phyloP scores from a whole-genome alignment of 306 rosid genomes.

The Cicer arietinum region DNA sequence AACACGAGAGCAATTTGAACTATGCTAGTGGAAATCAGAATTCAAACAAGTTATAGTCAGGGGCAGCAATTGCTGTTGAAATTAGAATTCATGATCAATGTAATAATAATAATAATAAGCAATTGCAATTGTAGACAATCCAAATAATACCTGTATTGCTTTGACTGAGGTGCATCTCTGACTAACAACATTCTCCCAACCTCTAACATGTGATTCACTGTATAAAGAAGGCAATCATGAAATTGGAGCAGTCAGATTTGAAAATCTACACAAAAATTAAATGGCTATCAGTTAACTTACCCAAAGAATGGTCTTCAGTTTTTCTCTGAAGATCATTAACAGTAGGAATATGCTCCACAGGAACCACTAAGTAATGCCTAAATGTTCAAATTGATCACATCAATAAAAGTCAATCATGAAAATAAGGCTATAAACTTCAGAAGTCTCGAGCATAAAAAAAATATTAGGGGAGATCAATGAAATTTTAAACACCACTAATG shows the following conservation, averaged over 20 bases:
- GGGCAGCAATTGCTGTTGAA: slow-evolving; percentile 14
- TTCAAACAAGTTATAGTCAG: background rate
- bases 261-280: background rate
- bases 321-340: slow-evolving; percentile 64
- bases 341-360: slow-evolving; percentile 68
- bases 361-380: slow-evolving; percentile 87
- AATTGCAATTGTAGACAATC: background rate
- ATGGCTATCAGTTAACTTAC: slow-evolving; percentile 50
- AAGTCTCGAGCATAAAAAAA: too few relatives aligned
- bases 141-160: slow-evolving; percentile 56
- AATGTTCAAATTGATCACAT: slow-evolving; percentile 26
- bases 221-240: slow-evolving; percentile 31
- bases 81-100: slow-evolving; percentile 16
- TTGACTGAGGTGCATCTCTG: slow-evolving; percentile 72
- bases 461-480: background rate
- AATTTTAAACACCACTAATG: slow-evolving; percentile 15
- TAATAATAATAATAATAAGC: background rate
- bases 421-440: background rate
- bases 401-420: background rate
- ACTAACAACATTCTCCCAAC: slow-evolving; percentile 66
- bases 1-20: slow-evolving; percentile 3
- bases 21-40: slow-evolving; percentile 21
- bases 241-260: slow-evolving; percentile 7
- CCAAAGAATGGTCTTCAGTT: slow-evolving; percentile 66
- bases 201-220: slow-evolving; percentile 76